phyloP scores from a whole-genome alignment of 2,329 filamentous ascomycete species.

The Aureobasidium sp. region DNA sequence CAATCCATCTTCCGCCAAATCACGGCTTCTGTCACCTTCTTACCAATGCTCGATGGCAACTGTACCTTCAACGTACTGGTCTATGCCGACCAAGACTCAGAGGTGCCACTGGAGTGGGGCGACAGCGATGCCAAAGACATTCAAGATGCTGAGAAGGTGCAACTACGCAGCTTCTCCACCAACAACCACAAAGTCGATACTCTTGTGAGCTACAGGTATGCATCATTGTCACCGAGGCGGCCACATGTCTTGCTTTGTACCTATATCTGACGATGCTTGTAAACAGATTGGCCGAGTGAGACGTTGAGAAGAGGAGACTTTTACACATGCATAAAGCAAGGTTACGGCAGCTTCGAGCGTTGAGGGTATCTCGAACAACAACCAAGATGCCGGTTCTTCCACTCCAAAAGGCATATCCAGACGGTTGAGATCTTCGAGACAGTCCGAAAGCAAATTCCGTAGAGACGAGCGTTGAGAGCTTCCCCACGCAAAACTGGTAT shows the following conservation, averaged over 20 bases:
- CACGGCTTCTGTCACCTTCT: conserved; percentile 91
- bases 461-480: neutral
- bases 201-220: conserved; percentile 75
- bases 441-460: neutral
- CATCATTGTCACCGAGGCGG: neutral
- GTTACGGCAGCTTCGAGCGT: neutral
- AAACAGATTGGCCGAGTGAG: conserved; percentile 18
- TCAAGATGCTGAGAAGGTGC: conserved; percentile 85
- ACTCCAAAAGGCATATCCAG: neutral
- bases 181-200: conserved; percentile 92
- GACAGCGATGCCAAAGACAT: conserved; percentile 98
- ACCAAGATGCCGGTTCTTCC: neutral
- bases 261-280: conserved; percentile 10
- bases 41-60: conserved; percentile 86
- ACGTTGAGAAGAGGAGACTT: conserved; percentile 2
- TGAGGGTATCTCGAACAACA: neutral
- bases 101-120: conserved; percentile 96
- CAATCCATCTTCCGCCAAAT: conserved; percentile 97
- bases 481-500: neutral
- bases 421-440: conserved; percentile 4
- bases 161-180: conserved; percentile 91
- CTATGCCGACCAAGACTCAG: conserved; percentile 92
- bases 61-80: conserved; percentile 99
- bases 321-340: neutral
- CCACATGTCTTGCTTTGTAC: neutral